Evolutionary conservation across 371 early-diverging fungal genomes (phyloP).

Genomic region (Phascolomyces articulosus): DNA sequence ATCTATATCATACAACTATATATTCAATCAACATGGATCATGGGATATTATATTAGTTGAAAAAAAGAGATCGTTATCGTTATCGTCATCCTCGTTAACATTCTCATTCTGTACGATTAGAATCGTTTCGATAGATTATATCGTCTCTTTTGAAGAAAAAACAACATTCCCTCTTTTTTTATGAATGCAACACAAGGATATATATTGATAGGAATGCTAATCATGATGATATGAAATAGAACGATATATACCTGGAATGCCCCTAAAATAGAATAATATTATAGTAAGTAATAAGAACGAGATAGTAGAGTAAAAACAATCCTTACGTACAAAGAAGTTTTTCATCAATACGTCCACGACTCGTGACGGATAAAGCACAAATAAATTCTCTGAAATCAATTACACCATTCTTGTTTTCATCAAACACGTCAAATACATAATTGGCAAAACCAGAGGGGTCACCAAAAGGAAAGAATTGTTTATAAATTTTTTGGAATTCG

Average conservation of each 20-base stretch:
- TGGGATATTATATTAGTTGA: too few species aligned
- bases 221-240: too few species aligned
- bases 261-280: slow-evolving; percentile 26
- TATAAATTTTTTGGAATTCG: slow-evolving; percentile 93
- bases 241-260: slow-evolving; percentile 52
- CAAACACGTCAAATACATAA: slow-evolving; percentile 90
- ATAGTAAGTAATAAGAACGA: neutral
- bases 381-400: slow-evolving; percentile 96
- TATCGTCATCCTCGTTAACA: neutral
- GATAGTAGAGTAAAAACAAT: neutral
- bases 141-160: too few species aligned
- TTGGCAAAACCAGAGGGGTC: slow-evolving; percentile 91
- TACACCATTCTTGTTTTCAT: slow-evolving; percentile 83
- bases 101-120: neutral
- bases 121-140: too few species aligned
- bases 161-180: too few species aligned
- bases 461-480: slow-evolving; percentile 97
- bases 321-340: slow-evolving; percentile 83
- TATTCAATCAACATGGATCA: too few species aligned
- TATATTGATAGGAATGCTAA: too few species aligned
- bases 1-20: slow-evolving; percentile 90
- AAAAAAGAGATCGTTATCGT: neutral
- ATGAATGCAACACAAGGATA: too few species aligned
- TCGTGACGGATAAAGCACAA: slow-evolving; percentile 83
- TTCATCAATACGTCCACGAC: slow-evolving; percentile 87